phyloP scores from a whole-genome alignment of 192 early-diverging fungal species.

The Thamnidium elegans region DNA sequence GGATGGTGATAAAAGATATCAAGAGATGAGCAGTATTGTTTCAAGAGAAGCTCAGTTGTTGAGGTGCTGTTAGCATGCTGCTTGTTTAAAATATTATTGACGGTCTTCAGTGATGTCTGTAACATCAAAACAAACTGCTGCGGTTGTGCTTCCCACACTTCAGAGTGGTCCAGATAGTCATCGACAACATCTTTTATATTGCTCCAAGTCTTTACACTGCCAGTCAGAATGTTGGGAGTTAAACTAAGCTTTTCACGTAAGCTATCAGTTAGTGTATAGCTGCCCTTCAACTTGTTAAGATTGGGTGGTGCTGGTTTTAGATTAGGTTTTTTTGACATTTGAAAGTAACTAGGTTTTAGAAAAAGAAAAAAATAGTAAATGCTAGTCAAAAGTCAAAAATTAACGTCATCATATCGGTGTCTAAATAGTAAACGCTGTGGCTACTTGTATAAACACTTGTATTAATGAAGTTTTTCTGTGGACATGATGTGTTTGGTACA shows the following conservation, averaged over 20 bases:
- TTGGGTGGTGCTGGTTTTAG: neutral
- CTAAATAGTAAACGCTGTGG: too few species aligned
- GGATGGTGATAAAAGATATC: constrained; percentile 8
- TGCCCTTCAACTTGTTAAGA: constrained; percentile 3
- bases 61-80: neutral
- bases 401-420: too few species aligned
- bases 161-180: constrained; percentile 1
- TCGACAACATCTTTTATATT: constrained; percentile 7
- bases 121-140: constrained; percentile 6
- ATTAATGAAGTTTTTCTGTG: neutral
- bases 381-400: neutral
- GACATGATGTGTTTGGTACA: neutral
- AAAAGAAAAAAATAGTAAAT: neutral
- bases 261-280: neutral
- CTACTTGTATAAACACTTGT: too few species aligned
- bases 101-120: constrained; percentile 6
- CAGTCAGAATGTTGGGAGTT: constrained; percentile 8
- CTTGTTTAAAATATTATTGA: constrained; percentile 1
- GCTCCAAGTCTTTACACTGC: constrained; percentile 4
- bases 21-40: constrained; percentile 7
- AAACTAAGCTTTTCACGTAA: constrained; percentile 3
- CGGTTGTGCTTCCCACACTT: constrained; percentile 6
- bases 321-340: constrained; percentile 3
- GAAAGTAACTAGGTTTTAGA: constrained; percentile 3
- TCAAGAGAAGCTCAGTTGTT: constrained; percentile 13